Base-by-base conservation (phyloP, 2,329 filamentous ascomycete genomes). In the Amauroascus verrucosus region DNA sequence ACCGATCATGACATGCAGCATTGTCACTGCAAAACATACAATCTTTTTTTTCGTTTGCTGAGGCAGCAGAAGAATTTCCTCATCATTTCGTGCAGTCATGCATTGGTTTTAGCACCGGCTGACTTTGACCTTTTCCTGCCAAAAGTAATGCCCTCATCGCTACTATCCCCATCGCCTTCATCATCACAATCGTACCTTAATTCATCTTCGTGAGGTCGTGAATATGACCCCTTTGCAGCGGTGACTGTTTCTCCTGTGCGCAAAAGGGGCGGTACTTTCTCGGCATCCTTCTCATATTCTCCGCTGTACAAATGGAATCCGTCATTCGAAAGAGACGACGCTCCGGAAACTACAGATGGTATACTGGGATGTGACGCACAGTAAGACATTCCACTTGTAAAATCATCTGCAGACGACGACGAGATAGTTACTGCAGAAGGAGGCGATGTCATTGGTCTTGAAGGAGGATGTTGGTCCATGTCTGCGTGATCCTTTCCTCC, bases 331-430 rank as follows among this genome's bases (percentile, higher is more conserved):
- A 73, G 65, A 20, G 72, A 75, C 0, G 72, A 75, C 11, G 70
- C 72, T 26, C 70, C 70, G 0, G 72, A 74, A 14, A 71, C 59
- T 14, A 72, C 70, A 9, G 72, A 71, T 3, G 71, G 71, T 32
- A 75, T 72, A 57, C 72, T 74, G 3, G 71, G 72, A 56, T 74
- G 71, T 7, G 72, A 75, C 38, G 70, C 69, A 58, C 70, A 73
- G 49, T 73, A 71, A 26, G 72, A 74, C 61, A 74, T 73, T 48
- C 71, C 72, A 46, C 72, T 74, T 32, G 67, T 68, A 41, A 66
- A 70, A 51, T 73, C 71, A 51, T 71, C 72, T 32, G 69, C 67
- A n/a, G 71, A 71, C 1, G 71, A 72, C 6, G 72, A 74, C 11
- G 72, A 73, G 16, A 74, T 71, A 11, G 72, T 74, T 30, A 67